Conservation (phyloP, 768 basidiomycete species). For the Pleurotus djamor region DNA sequence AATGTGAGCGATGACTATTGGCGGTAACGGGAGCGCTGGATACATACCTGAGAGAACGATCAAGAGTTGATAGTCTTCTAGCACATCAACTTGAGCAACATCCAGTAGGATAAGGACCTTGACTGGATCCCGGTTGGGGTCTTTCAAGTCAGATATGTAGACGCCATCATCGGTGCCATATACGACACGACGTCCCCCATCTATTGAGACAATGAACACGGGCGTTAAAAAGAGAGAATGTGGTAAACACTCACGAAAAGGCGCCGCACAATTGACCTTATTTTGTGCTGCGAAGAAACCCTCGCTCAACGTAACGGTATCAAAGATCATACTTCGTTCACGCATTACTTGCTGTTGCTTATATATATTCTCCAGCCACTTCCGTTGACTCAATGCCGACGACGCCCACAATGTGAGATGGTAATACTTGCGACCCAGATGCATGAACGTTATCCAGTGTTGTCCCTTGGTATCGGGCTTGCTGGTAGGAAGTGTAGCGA, state of each 20-base stretch:
- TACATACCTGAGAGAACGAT: conserved; percentile 94
- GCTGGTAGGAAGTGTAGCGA: conserved; percentile 26
- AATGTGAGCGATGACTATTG: neutral
- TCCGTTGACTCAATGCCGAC: conserved; percentile 80
- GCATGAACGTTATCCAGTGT: conserved; percentile 89
- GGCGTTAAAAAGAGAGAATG: neutral
- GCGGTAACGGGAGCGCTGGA: neutral
- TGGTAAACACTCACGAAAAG: conserved; percentile 63
- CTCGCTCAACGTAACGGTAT: conserved; percentile 80
- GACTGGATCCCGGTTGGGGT: conserved; percentile 75
- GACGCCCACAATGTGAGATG: conserved; percentile 90
- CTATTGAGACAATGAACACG: conserved; percentile 55
- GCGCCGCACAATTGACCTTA: conserved; percentile 90
- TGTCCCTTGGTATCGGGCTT: conserved; percentile 75
- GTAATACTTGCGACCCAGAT: conserved; percentile 92
- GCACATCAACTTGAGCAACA: conserved; percentile 92
- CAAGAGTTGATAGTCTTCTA: conserved; percentile 93
- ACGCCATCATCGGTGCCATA: conserved; percentile 99
- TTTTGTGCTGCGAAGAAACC: conserved; percentile 85
- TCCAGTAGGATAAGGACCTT: conserved; percentile 88
- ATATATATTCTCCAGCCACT: conserved; percentile 91
- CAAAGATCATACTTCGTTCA: conserved; percentile 85
- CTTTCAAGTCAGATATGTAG: conserved; percentile 87
- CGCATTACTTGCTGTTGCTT: conserved; percentile 87
- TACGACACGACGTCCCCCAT: conserved; percentile 78